phyloP scores from a whole-genome alignment of 208 protist genomes.

The Kentomonas sorsogonicus region DNA sequence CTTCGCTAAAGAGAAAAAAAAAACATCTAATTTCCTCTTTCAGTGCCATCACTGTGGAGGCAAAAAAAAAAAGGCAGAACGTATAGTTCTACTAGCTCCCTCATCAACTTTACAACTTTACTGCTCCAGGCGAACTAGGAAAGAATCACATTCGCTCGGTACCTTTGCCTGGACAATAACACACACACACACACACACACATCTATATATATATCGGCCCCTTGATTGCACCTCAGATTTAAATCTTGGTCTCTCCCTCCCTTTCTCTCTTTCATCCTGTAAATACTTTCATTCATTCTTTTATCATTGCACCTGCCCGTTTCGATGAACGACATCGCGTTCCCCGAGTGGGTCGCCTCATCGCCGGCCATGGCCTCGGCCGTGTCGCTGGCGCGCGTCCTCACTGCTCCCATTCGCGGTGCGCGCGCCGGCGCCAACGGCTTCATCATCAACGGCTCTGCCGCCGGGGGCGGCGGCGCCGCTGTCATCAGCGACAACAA shows the following conservation, averaged over 20 bases:
- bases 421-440: not conserved
- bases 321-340: constrained; percentile 70
- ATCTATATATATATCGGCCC: too few species aligned
- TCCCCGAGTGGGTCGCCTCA: constrained; percentile 58
- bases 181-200: too few species aligned
- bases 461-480: not conserved
- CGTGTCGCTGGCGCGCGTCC: constrained; percentile 28
- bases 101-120: too few species aligned
- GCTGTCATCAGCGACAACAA: not conserved
- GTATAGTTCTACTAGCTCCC: too few species aligned
- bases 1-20: constrained; percentile 7
- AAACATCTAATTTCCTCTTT: constrained; percentile 3
- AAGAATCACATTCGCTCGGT: too few species aligned
- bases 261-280: not conserved
- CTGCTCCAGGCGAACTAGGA: too few species aligned
- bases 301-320: not conserved
- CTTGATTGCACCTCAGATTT: too few species aligned
- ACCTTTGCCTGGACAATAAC: too few species aligned
- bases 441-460: not conserved
- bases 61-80: too few species aligned
- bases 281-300: not conserved
- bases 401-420: too few species aligned
- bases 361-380: constrained; percentile 59
- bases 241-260: not conserved
- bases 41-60: constrained; percentile 1